Percentiles rank a stretch among this genome's conserved stretches.
These are phyloP conservation scores for Bryoglossum gracile DNA, from an alignment of 495 filamentous ascomycete genomes.

Conservation along the genomic window DNA sequence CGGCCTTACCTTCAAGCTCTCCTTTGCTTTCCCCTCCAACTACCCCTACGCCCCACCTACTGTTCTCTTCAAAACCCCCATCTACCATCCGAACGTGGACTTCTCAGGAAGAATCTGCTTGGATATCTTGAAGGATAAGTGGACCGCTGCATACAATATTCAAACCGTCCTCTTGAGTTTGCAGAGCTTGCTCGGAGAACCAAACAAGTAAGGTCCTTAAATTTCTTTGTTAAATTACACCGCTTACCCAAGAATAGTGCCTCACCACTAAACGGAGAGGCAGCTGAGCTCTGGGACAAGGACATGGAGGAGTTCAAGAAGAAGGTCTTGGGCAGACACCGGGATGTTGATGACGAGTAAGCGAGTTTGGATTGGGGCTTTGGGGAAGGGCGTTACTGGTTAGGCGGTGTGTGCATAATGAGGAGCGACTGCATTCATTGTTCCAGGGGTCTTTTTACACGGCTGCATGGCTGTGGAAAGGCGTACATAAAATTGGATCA, in stretches of 20 bases:
- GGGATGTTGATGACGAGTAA: conserved; percentile 50
- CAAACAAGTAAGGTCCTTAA: conserved; percentile 75
- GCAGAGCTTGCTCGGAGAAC: conserved; percentile 92
- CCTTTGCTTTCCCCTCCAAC: conserved; percentile 81
- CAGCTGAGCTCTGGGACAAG: conserved; percentile 92
- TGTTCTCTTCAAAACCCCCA: conserved; percentile 88
- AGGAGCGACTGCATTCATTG: background rate
- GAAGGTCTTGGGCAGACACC: conserved; percentile 49
- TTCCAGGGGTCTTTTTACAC: conserved; percentile 11
- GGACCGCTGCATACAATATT: conserved; percentile 90
- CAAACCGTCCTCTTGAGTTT: conserved; percentile 87
- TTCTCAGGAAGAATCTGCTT: conserved; percentile 89
- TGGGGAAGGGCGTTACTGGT: conserved; percentile 7
- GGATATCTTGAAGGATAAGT: conserved; percentile 97
- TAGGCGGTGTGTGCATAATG: conserved; percentile 14
- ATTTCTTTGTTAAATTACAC: conserved; percentile 1
- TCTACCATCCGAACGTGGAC: conserved; percentile 92
- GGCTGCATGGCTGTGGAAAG: conserved; percentile 19
- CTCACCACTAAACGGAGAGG: conserved; percentile 91
- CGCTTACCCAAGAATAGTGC: conserved; percentile 47
- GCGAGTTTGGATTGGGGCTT: background rate
- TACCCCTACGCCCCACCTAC: conserved; percentile 93
- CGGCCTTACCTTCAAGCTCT: conserved; percentile 84
- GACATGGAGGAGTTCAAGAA: conserved; percentile 82
- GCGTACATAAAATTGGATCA: conserved; percentile 18